phyloP scores from a whole-genome alignment of 169 alveolate genomes.

The Babesia ovis region DNA sequence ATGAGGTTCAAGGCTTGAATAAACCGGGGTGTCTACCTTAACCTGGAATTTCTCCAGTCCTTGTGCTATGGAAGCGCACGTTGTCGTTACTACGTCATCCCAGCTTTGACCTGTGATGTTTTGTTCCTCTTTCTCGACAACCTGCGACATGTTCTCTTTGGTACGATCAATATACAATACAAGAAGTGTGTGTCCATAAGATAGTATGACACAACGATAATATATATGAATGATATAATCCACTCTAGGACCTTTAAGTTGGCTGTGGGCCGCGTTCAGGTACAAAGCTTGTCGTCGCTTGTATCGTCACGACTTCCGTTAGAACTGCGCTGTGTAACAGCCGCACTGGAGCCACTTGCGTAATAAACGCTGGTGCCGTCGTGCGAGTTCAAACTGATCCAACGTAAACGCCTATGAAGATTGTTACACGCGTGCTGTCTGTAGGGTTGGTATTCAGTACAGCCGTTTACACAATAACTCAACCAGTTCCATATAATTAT shows the following conservation, averaged over 20 bases:
- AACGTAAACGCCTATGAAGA: background rate
- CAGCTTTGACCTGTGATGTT: background rate
- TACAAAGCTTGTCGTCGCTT: background rate
- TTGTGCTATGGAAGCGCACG: background rate
- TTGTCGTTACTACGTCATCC: constrained; percentile 1
- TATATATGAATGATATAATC: background rate
- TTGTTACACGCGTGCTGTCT: background rate
- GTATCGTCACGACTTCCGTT: background rate
- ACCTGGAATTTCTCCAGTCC: constrained; percentile 5
- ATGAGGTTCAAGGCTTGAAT: background rate
- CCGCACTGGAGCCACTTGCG: background rate
- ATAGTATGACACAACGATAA: too few relatives aligned
- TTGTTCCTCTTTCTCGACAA: background rate
- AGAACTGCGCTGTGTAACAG: background rate
- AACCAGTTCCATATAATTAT: too few relatives aligned
- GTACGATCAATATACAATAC: too few relatives aligned
- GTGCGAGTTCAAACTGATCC: background rate
- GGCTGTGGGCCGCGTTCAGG: background rate
- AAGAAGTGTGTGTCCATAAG: too few relatives aligned
- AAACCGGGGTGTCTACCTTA: background rate
- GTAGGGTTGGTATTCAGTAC: background rate
- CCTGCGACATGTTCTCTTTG: background rate
- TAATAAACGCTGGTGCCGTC: background rate
- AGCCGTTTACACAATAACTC: too few relatives aligned
- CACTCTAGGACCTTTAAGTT: background rate